A percentile compares a stretch with the other conserved stretches of the same genome.
phyloP scores from a whole-genome alignment of 2,329 filamentous ascomycete genomes.

The Davidsoniella neocaledoniae region DNA sequence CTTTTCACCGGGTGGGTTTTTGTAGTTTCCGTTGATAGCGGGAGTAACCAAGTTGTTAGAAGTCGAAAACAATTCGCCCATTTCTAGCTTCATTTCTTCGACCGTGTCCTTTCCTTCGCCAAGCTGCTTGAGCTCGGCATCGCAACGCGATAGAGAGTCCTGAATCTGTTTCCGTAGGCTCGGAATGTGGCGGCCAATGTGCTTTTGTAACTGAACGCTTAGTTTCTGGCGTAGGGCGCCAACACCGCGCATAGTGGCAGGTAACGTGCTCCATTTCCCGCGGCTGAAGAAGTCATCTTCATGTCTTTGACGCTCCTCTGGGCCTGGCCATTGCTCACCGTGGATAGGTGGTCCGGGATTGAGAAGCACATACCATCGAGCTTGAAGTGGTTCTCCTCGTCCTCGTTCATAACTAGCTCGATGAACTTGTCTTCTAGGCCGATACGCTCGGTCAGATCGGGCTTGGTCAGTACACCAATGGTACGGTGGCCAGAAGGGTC shows the following conservation, averaged over 20 bases:
- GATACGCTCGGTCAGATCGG: conserved; percentile 35
- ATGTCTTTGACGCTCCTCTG: conserved; percentile 24
- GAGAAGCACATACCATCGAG: conserved; percentile 34
- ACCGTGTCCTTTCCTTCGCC: conserved; percentile 34
- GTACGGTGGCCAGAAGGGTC: conserved; percentile 32
- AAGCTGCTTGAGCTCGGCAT: conserved; percentile 32
- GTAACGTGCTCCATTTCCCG: conserved; percentile 32
- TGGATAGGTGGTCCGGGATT: conserved; percentile 29
- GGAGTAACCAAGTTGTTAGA: conserved; percentile 37
- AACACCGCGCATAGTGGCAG: conserved; percentile 31
- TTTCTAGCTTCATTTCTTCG: conserved; percentile 36
- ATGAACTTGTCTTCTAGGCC: conserved; percentile 37
- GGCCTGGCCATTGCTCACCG: conserved; percentile 27
- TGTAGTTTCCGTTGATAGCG: conserved; percentile 37
- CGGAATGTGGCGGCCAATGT: conserved; percentile 35
- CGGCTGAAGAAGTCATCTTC: conserved; percentile 33
- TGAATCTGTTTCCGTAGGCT: conserved; percentile 34
- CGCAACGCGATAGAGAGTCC: conserved; percentile 30
- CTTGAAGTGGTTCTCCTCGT: conserved; percentile 32
- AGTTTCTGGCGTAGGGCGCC: conserved; percentile 30
- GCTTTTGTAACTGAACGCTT: conserved; percentile 32
- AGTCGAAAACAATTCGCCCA: conserved; percentile 34
- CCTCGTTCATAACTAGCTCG: conserved; percentile 33
- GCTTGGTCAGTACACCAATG: conserved; percentile 36
- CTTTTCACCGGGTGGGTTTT: conserved; percentile 33